Evolutionary conservation across 257 asterid species (phyloP).

Genomic region (Solanum bulbocastanum): DNA sequence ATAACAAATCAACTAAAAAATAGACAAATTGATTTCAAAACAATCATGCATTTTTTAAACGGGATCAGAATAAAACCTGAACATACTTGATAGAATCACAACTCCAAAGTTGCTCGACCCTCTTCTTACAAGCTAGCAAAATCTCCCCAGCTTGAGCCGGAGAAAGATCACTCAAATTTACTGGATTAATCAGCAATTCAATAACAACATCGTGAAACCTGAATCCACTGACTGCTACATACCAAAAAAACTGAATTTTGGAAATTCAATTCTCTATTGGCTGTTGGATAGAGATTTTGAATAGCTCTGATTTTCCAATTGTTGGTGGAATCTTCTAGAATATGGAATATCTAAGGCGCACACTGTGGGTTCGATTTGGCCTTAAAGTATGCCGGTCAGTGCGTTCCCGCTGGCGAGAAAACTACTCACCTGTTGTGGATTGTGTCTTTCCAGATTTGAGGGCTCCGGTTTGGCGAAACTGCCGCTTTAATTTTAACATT

Average conservation of each 20-base stretch:
- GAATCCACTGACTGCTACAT: slow-evolving; percentile 40
- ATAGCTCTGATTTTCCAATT: slow-evolving; percentile 76
- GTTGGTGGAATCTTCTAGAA: slow-evolving; percentile 40
- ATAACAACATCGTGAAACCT: slow-evolving; percentile 96
- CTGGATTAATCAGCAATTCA: slow-evolving; percentile 68
- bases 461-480: slow-evolving; percentile 24
- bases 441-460: slow-evolving; percentile 70
- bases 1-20: background rate
- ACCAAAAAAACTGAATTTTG: background rate
- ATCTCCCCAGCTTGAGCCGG: slow-evolving; percentile 50
- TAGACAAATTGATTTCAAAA: background rate
- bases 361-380: slow-evolving; percentile 48
- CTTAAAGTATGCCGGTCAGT: slow-evolving; percentile 86
- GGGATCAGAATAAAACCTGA: slow-evolving; percentile 42
- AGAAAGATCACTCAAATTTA: slow-evolving; percentile 56
- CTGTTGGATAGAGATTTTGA: slow-evolving; percentile 84
- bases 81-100: slow-evolving; percentile 46
- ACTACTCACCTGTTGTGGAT: slow-evolving; percentile 78
- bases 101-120: slow-evolving; percentile 56
- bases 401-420: slow-evolving; percentile 79
- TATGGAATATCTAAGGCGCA: slow-evolving; percentile 86
- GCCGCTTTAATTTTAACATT: background rate
- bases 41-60: background rate
- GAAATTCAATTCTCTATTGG: slow-evolving; percentile 44
- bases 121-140: slow-evolving; percentile 57